These are phyloP conservation scores for Durio zibethinus DNA, from an alignment of 345 rosid species.

Conservation along the genomic window DNA sequence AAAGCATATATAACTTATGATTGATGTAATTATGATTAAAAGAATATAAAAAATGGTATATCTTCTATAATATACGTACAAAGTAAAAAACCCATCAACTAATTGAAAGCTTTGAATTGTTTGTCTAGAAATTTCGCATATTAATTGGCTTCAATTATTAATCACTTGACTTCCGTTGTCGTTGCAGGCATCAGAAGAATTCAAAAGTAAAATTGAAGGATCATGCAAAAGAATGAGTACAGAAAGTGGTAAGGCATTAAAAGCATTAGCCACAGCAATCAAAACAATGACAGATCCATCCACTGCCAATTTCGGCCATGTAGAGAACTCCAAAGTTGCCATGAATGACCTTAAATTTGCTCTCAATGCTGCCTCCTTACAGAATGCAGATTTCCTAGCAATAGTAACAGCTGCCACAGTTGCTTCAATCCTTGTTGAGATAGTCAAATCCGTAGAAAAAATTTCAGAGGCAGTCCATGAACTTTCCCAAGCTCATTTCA, in stretches of 20 bases:
- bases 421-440: slow-evolving; percentile 52
- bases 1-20: not conserved
- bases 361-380: slow-evolving; percentile 30
- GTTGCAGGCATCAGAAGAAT: slow-evolving; percentile 50
- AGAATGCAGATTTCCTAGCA: slow-evolving; percentile 38
- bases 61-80: too few species aligned
- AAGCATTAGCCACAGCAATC: slow-evolving; percentile 50
- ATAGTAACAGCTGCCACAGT: slow-evolving; percentile 54
- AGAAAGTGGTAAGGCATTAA: slow-evolving; percentile 57
- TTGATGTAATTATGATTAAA: not conserved
- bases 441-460: slow-evolving; percentile 44
- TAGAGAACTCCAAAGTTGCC: slow-evolving; percentile 52
- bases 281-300: slow-evolving; percentile 47
- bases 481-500: slow-evolving; percentile 58
- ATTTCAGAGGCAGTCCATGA: slow-evolving; percentile 50
- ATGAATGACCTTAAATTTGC: slow-evolving; percentile 36
- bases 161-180: not conserved
- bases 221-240: slow-evolving; percentile 39
- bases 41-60: too few species aligned
- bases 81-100: too few species aligned
- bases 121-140: not conserved
- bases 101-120: too few species aligned
- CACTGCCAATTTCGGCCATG: slow-evolving; percentile 33
- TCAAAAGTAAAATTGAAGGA: slow-evolving; percentile 40
- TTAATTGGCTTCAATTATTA: not conserved